Base-by-base conservation (phyloP, 257 asterid species). In the Parsonsia alboflavescens region DNA sequence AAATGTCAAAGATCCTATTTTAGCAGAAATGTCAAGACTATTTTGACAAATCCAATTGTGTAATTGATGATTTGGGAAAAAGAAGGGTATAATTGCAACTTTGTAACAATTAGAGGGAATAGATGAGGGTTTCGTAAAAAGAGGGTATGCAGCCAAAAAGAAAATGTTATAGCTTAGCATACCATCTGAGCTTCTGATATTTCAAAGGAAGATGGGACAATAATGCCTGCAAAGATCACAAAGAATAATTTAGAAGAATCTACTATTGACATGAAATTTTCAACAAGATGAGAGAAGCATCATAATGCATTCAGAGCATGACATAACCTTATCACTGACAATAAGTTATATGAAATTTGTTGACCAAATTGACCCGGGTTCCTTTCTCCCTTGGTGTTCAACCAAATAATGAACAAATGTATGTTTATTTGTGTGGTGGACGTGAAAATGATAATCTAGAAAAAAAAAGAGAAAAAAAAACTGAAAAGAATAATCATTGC, bases 101-200 rank as follows among this genome's bases (percentile, higher is more conserved):
- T 0, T 0, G 16, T 49, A 49, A 3, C 57, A 52, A 16, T 52
- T 52, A 52, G 22, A 52, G 57, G 57, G 57, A 3, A 52, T 48
- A 52, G 16, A 16, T 52, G n/a, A 17, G 57, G 16, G 22, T 52
- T 52, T 2, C 7, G 7, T 7, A 52, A 52, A 48, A 13, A 52
- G 22, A 52, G 6, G 57, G 11, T 5, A 41, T 3, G 5, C 42
- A 49, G 10, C 33, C 44, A 15, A 4, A 46, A 68, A 62, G 57
- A 19, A 39, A 6, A 53, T 28, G 68, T 26, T 56, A 82, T 75
- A 69, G 67, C 11, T 42, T 68, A 49, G 75, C 73, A 67, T 90
- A 94, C 99, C 97, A 80, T 90, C 98, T 89, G 45, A 94, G 91
- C 79, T 85, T 86, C 88, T 90, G 93, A 81, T 78, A 94, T 82